Conservation (phyloP, 2,329 filamentous ascomycete species). For the Apiospora malaysiana region DNA sequence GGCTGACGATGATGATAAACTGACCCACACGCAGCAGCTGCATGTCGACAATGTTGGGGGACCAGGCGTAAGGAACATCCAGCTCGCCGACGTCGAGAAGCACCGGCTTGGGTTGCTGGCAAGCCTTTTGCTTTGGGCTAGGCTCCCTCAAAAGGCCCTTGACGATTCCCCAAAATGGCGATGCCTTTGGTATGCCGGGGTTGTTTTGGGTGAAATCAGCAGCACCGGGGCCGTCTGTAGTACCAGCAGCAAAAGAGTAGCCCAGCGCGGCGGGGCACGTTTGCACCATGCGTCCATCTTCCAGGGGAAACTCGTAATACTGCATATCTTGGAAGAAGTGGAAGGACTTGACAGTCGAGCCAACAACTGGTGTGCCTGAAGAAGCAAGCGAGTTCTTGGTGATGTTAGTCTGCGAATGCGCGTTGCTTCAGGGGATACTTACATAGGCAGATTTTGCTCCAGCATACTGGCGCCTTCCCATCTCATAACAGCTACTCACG, state of each 20-base stretch:
- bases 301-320: slow-evolving; percentile 72
- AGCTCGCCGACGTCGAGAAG: slow-evolving; percentile 86
- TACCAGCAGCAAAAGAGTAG: slow-evolving; percentile 89
- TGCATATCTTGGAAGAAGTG: slow-evolving; percentile 84
- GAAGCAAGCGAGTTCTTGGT: slow-evolving; percentile 57
- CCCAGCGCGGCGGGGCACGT: slow-evolving; percentile 88
- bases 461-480: slow-evolving; percentile 70
- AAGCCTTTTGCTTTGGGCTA: slow-evolving; percentile 69
- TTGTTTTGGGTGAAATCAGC: slow-evolving; percentile 91
- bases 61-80: slow-evolving; percentile 78
- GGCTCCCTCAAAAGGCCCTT: slow-evolving; percentile 74
- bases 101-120: slow-evolving; percentile 83
- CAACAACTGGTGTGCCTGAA: slow-evolving; percentile 58
- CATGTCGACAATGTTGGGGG: slow-evolving; percentile 86
- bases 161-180: slow-evolving; percentile 80
- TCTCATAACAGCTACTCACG: slow-evolving; percentile 77
- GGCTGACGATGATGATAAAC: slow-evolving; percentile 82
- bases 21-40: slow-evolving; percentile 85
- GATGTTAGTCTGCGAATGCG: slow-evolving; percentile 2
- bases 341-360: slow-evolving; percentile 74
- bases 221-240: slow-evolving; percentile 83
- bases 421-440: slow-evolving; percentile 26
- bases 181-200: slow-evolving; percentile 70
- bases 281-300: slow-evolving; percentile 71
- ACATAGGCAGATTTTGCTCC: slow-evolving; percentile 59